A percentile compares a stretch with the other conserved stretches of the same genome.
Evolutionary conservation across 352 stramenopile species (phyloP).

Genomic region (Phytophthora uliginosa): DNA sequence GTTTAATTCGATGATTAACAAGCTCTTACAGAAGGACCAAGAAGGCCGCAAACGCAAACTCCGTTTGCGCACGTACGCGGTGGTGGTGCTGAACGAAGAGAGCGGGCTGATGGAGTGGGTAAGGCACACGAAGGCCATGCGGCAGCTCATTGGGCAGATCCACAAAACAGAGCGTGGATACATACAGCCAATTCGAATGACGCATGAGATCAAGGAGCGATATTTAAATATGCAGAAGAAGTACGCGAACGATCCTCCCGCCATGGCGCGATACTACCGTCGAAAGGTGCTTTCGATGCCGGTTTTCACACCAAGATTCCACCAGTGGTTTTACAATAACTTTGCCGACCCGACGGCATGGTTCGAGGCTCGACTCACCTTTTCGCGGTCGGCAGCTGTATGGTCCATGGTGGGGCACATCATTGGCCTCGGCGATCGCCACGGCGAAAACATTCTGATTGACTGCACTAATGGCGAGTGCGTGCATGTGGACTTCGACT

Average conservation of each 20-base stretch:
- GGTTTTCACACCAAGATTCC: constrained; percentile 96
- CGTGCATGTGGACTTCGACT: constrained; percentile 99
- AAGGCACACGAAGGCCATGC: constrained; percentile 96
- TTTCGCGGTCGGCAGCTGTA: constrained; percentile 91
- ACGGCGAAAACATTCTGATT: constrained; percentile 99
- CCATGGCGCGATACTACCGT: constrained; percentile 79
- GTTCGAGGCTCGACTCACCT: constrained; percentile 96
- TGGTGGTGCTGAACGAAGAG: constrained; percentile 99
- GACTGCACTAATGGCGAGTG: constrained; percentile 98
- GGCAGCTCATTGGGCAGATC: constrained; percentile 88
- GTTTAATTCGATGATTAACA: constrained; percentile 99
- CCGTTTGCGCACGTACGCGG: constrained; percentile 98
- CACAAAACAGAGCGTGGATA: constrained; percentile 90
- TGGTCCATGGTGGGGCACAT: constrained; percentile 99
- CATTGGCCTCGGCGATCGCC: constrained; percentile 94
- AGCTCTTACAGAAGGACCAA: constrained; percentile 94
- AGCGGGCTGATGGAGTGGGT: constrained; percentile 99
- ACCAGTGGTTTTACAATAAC: constrained; percentile 99
- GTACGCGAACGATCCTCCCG: constrained; percentile 81
- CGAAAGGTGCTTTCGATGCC: constrained; percentile 69
- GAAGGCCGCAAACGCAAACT: constrained; percentile 94
- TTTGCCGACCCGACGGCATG: constrained; percentile 98
- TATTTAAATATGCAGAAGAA: constrained; percentile 93
- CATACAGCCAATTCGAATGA: constrained; percentile 82
- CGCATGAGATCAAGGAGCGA: constrained; percentile 85